These are phyloP conservation scores for Wallacemonas rigidus DNA, from an alignment of 208 protist genomes.

Conservation along the genomic window DNA sequence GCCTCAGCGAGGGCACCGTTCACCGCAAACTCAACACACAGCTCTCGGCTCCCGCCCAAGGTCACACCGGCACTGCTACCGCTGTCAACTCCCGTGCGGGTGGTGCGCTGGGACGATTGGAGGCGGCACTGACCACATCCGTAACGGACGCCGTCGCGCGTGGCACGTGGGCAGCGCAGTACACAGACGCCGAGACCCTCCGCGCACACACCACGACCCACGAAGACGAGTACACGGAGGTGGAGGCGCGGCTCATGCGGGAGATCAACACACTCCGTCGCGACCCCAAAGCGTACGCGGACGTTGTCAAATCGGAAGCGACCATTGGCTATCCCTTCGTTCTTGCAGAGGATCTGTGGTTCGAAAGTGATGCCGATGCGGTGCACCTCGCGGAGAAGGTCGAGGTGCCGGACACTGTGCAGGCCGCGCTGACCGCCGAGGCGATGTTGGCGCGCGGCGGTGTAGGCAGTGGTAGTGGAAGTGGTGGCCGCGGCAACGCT, in stretches of 20 bases:
- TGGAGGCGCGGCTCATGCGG: constrained; percentile 56
- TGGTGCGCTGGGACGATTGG: too few relatives aligned
- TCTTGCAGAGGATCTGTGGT: constrained; percentile 50
- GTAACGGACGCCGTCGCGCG: constrained; percentile 25
- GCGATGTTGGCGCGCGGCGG: background rate
- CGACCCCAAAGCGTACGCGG: constrained; percentile 63
- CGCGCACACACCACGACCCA: constrained; percentile 55
- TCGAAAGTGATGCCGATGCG: constrained; percentile 32
- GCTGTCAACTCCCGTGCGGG: too few relatives aligned
- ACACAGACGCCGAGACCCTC: constrained; percentile 34
- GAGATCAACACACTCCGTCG: constrained; percentile 76
- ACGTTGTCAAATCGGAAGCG: constrained; percentile 57
- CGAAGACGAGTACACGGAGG: constrained; percentile 55
- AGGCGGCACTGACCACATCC: constrained; percentile 12
- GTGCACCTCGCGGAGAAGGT: constrained; percentile 17
- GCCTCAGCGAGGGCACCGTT: constrained; percentile 43
- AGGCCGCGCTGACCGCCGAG: constrained; percentile 3
- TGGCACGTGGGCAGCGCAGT: constrained; percentile 38
- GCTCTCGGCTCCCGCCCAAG: too few relatives aligned
- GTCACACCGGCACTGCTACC: too few relatives aligned
- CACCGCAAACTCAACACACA: constrained; percentile 16
- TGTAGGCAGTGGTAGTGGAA: constrained; percentile 3
- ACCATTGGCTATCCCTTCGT: constrained; percentile 73
- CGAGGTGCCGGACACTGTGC: constrained; percentile 13
- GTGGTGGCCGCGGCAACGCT: background rate